phyloP scores from a whole-genome alignment of 805 yeast species.

The Candida suzukii region DNA sequence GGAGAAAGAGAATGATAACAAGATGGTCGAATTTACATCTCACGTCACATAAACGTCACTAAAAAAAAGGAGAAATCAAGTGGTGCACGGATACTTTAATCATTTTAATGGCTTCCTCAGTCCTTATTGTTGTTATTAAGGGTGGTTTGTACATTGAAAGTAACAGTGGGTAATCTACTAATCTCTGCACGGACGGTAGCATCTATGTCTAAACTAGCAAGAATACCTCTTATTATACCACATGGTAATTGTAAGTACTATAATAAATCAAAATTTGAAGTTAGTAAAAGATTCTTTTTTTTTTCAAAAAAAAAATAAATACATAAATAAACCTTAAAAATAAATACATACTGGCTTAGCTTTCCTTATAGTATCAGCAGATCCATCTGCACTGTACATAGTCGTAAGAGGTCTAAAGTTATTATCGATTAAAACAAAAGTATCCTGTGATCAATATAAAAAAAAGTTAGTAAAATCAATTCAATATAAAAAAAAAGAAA shows the following conservation, averaged over 20 bases:
- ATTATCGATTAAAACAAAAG: constrained; percentile 72
- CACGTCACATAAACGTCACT: too few species aligned
- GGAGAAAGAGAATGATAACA: too few species aligned
- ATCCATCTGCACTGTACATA: constrained; percentile 40
- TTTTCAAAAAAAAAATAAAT: neutral
- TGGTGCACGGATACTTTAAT: neutral
- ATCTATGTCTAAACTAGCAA: constrained; percentile 62
- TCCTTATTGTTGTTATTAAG: constrained; percentile 1
- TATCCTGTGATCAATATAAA: constrained; percentile 38
- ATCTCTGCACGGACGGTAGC: constrained; percentile 62
- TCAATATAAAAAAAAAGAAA: neutral
- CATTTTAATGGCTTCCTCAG: neutral
- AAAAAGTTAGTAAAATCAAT: constrained; percentile 1
- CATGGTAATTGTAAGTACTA: constrained; percentile 61
- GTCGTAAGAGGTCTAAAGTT: constrained; percentile 46
- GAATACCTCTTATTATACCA: constrained; percentile 69
- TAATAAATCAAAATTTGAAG: neutral
- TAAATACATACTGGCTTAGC: constrained; percentile 24
- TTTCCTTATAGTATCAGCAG: constrained; percentile 35
- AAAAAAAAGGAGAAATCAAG: too few species aligned
- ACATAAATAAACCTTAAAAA: neutral
- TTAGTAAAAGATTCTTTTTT: too few species aligned
- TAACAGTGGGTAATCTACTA: constrained; percentile 55
- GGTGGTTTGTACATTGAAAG: constrained; percentile 61
- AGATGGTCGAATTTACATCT: too few species aligned